Evolutionary conservation across 2,329 filamentous ascomycete species (phyloP), one percentile per base, ranked within the genome.

Genomic region (Diplodia mutila): DNA sequence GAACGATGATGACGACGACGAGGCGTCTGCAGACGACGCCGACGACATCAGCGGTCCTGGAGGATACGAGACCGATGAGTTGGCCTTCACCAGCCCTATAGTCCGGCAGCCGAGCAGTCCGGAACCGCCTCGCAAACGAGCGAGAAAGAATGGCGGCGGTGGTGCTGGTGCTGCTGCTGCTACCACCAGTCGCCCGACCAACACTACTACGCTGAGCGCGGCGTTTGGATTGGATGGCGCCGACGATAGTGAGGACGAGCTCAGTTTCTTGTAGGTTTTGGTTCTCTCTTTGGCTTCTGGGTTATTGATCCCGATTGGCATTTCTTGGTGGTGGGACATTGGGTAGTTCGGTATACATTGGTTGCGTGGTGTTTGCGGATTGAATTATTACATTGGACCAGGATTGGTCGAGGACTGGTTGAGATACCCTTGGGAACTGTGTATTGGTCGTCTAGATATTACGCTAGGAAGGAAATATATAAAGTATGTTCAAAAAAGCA

Each of bases 181-280:
- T 18, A 9, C 11, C 14, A n/a, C 27, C 42, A 39, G 5, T 18
- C 39, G 21, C n/a, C 14, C 21, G 25, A 21, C 39, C 14, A 42
- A 12, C 14, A 7, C 2, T 4, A 27, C 12, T 12, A 53, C 48
- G 32, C 16, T 65, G 48, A 65, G 61, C 48, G 32, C 61, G 12
- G 46, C 32, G 18, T 65, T 65, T 18, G 61, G 61, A 6, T 21
- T 65, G 21, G 53, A 67, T n/a, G 65, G 54, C 18, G 39, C 46
- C 18, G 65, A 49, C 23, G 57, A 59, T 6, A 67, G 65, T 32
- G 65, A 34, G 11, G 65, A 67, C n/a, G 65, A 67, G 46, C 48
- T 67, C 18, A 46, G 65, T n/a, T 53, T 67, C 34, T 12, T 61
- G 32, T 67, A 39, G 29, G 14, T 27, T 2, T 54, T 32, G 1